Conservation (phyloP, 208 protist species). For the Porcisia hertigi region DNA sequence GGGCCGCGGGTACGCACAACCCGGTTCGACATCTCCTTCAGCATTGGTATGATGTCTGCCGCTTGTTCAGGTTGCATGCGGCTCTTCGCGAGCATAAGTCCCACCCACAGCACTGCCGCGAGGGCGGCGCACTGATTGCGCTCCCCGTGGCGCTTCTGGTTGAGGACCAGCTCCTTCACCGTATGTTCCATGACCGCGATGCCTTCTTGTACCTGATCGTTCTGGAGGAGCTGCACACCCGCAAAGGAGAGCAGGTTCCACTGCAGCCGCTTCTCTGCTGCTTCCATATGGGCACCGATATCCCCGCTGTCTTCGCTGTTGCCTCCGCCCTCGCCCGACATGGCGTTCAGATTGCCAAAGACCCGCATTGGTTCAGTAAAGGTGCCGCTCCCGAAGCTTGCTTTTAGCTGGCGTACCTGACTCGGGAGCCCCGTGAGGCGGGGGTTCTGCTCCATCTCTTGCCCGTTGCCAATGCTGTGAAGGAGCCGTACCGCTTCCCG, state of each 20-base stretch:
- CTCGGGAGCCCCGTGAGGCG: constrained; percentile 32
- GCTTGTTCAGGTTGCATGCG: constrained; percentile 31
- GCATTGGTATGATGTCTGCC: constrained; percentile 28
- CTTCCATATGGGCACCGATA: constrained; percentile 9
- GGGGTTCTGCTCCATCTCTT: constrained; percentile 48
- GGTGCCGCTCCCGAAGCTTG: background rate
- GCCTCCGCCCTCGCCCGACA: background rate
- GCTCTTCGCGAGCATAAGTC: constrained; percentile 37
- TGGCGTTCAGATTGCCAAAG: background rate
- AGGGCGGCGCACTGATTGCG: constrained; percentile 39
- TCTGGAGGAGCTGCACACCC: constrained; percentile 37
- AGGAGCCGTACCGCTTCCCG: constrained; percentile 47
- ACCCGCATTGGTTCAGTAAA: background rate
- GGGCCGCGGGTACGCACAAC: constrained; percentile 41
- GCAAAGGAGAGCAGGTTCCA: constrained; percentile 55
- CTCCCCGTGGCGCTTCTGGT: constrained; percentile 44
- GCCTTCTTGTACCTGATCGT: constrained; percentile 29
- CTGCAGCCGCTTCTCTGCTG: constrained; percentile 44
- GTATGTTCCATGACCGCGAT: constrained; percentile 43
- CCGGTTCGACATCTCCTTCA: constrained; percentile 41
- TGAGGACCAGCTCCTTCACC: constrained; percentile 52
- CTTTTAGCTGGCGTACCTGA: constrained; percentile 3
- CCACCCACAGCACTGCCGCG: constrained; percentile 44
- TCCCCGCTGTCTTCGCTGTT: background rate
- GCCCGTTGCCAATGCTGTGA: constrained; percentile 37